phyloP scores from a whole-genome alignment of 345 rosid species.

The Citrus maxima region DNA sequence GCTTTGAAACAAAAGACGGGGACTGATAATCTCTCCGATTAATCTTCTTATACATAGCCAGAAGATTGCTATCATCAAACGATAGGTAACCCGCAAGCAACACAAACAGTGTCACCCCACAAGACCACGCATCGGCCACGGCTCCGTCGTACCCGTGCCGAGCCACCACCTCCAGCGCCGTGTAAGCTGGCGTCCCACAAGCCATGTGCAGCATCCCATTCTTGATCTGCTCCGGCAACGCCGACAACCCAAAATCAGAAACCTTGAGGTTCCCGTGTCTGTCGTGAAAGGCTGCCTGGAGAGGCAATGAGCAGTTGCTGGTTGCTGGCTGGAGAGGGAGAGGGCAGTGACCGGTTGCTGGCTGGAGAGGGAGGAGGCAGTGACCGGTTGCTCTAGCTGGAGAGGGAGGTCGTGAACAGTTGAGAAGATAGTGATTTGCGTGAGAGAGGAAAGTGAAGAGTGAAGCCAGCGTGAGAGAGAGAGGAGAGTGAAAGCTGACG shows the following conservation, averaged over 20 bases:
- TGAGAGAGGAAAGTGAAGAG: too few species aligned
- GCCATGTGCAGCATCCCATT: slow-evolving; percentile 61
- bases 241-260: slow-evolving; percentile 77
- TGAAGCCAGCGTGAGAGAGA: too few species aligned
- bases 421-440: too few species aligned
- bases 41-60: slow-evolving; percentile 54
- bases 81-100: slow-evolving; percentile 58
- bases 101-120: slow-evolving; percentile 76
- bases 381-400: too few species aligned
- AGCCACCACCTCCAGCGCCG: slow-evolving; percentile 70
- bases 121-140: slow-evolving; percentile 86
- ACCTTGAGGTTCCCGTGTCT: slow-evolving; percentile 59
- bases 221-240: slow-evolving; percentile 60
- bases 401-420: too few species aligned
- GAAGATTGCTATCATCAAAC: slow-evolving; percentile 54
- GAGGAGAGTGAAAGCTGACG: too few species aligned
- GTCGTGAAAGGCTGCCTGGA: slow-evolving; percentile 20
- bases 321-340: too few species aligned
- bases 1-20: slow-evolving; percentile 54
- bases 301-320: too few species aligned
- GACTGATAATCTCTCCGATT: slow-evolving; percentile 50
- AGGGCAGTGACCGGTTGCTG: too few species aligned
- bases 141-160: slow-evolving; percentile 59
- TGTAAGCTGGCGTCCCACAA: slow-evolving; percentile 75
- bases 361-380: too few species aligned